Conservation (phyloP, 495 filamentous ascomycete genomes). For the Penicillium longicatenatum region DNA sequence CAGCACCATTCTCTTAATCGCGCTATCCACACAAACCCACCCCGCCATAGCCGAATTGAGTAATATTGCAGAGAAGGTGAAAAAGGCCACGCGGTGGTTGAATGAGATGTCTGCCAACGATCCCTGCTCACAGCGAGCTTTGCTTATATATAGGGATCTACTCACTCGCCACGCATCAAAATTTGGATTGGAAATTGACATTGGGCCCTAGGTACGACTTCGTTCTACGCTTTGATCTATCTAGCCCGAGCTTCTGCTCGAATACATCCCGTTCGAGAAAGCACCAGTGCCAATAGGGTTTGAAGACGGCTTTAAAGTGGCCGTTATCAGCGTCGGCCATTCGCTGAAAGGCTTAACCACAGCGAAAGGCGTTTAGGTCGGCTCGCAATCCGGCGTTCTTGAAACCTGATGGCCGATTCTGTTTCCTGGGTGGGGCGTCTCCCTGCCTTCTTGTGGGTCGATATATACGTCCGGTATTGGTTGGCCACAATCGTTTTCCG, state of each 20-base stretch:
- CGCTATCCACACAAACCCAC: conserved; percentile 49
- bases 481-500: background rate
- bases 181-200: background rate
- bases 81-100: conserved; percentile 53
- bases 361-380: background rate
- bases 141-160: conserved; percentile 26
- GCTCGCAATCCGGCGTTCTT: background rate
- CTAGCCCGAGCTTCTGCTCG: background rate
- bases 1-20: conserved; percentile 54
- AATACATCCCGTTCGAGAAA: background rate
- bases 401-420: background rate
- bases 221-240: background rate
- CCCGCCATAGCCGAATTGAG: conserved; percentile 33
- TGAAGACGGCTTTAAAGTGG: background rate
- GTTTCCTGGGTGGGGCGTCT: background rate
- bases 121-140: conserved; percentile 50
- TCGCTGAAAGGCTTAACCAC: background rate
- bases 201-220: background rate
- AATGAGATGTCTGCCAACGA: conserved; percentile 46
- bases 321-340: background rate
- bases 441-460: background rate
- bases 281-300: background rate
- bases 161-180: conserved; percentile 16
- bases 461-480: background rate
- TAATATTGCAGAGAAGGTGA: conserved; percentile 42